Percentiles rank a stretch among this genome's conserved stretches.
These are phyloP conservation scores for Diplosphaera chodatii DNA, from an alignment of 139 green algal genomes.

Conservation along the genomic window DNA sequence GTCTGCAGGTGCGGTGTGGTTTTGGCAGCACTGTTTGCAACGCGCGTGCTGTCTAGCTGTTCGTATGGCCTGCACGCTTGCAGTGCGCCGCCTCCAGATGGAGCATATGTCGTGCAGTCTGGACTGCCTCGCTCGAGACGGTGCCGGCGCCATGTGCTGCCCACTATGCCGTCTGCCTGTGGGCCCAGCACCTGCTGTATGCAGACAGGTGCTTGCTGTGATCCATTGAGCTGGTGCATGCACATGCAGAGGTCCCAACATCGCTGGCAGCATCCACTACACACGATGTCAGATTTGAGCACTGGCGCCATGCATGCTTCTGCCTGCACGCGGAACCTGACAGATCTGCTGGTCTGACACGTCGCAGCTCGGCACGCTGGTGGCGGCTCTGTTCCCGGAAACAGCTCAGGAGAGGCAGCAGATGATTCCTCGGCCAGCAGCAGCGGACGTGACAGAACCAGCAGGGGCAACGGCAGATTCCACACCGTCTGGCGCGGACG, in stretches of 20 bases:
- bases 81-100: too few species aligned
- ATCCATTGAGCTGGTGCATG: too few species aligned
- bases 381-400: not conserved
- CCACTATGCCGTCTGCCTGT: not conserved
- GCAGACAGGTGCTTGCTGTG: not conserved
- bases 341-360: too few species aligned
- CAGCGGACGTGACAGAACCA: not conserved
- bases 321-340: too few species aligned
- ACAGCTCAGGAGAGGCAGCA: not conserved
- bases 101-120: not conserved
- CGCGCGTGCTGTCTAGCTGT: too few species aligned
- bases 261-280: too few species aligned
- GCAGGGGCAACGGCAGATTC: not conserved
- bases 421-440: not conserved
- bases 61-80: too few species aligned
- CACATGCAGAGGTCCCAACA: not conserved
- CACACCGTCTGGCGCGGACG: too few species aligned
- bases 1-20: not conserved
- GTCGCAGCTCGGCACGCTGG: not conserved
- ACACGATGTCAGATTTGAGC: too few species aligned
- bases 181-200: not conserved
- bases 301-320: too few species aligned
- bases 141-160: not conserved
- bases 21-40: too few species aligned
- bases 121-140: not conserved